phyloP scores from a whole-genome alignment of 768 basidiomycete species.

The Collybia sp. region DNA sequence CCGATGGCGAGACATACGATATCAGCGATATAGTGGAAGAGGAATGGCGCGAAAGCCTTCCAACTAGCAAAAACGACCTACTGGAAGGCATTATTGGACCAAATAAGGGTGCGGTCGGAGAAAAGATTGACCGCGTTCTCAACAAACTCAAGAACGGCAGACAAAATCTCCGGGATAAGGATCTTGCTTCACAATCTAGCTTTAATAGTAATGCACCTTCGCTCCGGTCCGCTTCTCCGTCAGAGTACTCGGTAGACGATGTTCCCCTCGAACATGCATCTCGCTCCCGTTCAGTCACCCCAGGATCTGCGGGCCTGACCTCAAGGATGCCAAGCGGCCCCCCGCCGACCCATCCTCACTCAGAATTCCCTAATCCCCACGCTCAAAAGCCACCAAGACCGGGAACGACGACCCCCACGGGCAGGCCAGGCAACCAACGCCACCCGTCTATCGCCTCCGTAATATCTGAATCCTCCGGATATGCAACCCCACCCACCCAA shows the following conservation, averaged over 20 bases:
- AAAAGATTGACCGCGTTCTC: conserved; percentile 70
- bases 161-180: conserved; percentile 29
- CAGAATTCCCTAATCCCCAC: conserved; percentile 7
- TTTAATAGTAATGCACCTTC: conserved; percentile 23
- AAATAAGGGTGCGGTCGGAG: conserved; percentile 55
- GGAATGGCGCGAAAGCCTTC: conserved; percentile 63
- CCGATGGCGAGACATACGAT: conserved; percentile 88
- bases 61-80: conserved; percentile 48
- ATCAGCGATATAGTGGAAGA: conserved; percentile 92
- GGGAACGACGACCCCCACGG: conserved; percentile 32
- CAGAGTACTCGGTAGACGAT: conserved; percentile 57
- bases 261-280: conserved; percentile 14
- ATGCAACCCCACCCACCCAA: conserved; percentile 33
- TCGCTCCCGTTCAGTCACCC: conserved; percentile 38
- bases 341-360: conserved; percentile 4
- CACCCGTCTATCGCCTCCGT: conserved; percentile 76
- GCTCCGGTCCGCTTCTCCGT: conserved; percentile 37
- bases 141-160: conserved; percentile 70
- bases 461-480: conserved; percentile 57
- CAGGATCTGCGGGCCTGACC: conserved; percentile 29
- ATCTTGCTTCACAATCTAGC: conserved; percentile 18
- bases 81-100: conserved; percentile 61
- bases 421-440: conserved; percentile 29
- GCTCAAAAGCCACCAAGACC: conserved; percentile 10
- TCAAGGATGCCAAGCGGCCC: conserved; percentile 11